Evolutionary conservation across 352 stramenopile species (phyloP), one percentile per base, ranked within the genome.

Genomic region (Elongisporangium prolatum): DNA sequence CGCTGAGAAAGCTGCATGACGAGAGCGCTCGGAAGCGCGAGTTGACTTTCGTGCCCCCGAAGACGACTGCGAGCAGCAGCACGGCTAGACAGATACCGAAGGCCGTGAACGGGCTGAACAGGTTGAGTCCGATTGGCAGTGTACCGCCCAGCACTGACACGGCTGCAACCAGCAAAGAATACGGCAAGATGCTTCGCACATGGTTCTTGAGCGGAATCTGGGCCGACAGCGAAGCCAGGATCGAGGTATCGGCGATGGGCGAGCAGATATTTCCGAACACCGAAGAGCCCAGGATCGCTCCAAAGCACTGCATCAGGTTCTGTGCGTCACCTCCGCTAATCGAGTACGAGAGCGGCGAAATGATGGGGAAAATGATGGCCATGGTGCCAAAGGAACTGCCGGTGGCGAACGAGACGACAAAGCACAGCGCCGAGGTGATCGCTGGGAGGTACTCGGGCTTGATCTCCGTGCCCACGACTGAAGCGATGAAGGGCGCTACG

Each of bases 171-270:
- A 94, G 60, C 14, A 95, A 38, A 1, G 85, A 80, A 64, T 96
- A 96, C 20, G 86, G 88, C 56, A 92, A 65, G 59, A 93, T 92
- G 63, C 84, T 95, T 53, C 84, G 77, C 38, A 96, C 68, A 59
- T 96, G 88, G 73, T 91, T 86, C 65, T 96, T 69, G 38, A 94
- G 64, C 18, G 80, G 72, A 21, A 91, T 82, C 50, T 89, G 67
- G 9, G 81, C 80, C 21, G 88, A 90, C 2, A 97, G 64, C 48
- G 88, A 85, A 20, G 86, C 77, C 34, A 97, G 66, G 60, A 97
- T 96, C 49, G 91, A 97, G 24, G 89, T 97, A 73, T 97, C 91
- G n/a, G 88, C 87, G 55, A 97, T 96, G n/a, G 90, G 89, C 52
- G 88, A 97, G 67, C 83, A 93, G 53, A 82, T 86, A 65, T 97